Evolutionary conservation across 495 filamentous ascomycete genomes (phyloP).

Genomic region (Xylaria grammica): DNA sequence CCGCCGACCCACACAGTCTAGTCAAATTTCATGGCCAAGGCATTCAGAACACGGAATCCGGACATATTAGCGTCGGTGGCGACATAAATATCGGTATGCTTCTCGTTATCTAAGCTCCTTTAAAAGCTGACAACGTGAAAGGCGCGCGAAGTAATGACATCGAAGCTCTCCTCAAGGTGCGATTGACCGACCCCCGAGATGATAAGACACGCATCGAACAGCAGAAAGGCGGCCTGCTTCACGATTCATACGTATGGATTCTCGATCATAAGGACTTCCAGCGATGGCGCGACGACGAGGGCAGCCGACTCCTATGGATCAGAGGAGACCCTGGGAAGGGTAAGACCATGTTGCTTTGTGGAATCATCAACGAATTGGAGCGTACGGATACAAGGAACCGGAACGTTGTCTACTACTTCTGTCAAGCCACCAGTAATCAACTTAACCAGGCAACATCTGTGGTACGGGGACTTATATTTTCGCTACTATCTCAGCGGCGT

Average conservation of each 20-base stretch:
- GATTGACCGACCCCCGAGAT: constrained; percentile 35
- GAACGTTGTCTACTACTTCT: constrained; percentile 54
- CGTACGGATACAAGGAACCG: background rate
- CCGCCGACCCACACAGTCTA: no score
- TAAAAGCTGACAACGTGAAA: no score
- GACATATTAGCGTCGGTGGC: no score
- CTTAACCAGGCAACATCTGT: constrained; percentile 42
- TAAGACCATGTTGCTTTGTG: constrained; percentile 57
- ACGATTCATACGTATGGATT: constrained; percentile 51
- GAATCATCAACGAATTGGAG: constrained; percentile 46
- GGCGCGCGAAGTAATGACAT: no score
- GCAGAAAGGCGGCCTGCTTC: constrained; percentile 47
- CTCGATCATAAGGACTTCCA: constrained; percentile 30
- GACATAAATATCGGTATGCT: no score
- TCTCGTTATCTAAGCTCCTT: no score
- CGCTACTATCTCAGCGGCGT: constrained; percentile 36
- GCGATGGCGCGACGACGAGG: constrained; percentile 36
- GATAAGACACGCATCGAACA: constrained; percentile 48
- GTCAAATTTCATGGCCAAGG: no score
- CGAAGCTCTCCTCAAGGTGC: no score
- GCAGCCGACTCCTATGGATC: constrained; percentile 51
- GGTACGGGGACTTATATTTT: constrained; percentile 41
- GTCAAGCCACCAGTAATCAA: constrained; percentile 41
- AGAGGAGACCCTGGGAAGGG: constrained; percentile 54
- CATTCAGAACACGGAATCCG: no score